Percentiles rank a stretch among this genome's conserved stretches.
These are phyloP conservation scores for Aspergillus heteromorphus DNA, from an alignment of 495 filamentous ascomycete genomes.

Conservation along the genomic window DNA sequence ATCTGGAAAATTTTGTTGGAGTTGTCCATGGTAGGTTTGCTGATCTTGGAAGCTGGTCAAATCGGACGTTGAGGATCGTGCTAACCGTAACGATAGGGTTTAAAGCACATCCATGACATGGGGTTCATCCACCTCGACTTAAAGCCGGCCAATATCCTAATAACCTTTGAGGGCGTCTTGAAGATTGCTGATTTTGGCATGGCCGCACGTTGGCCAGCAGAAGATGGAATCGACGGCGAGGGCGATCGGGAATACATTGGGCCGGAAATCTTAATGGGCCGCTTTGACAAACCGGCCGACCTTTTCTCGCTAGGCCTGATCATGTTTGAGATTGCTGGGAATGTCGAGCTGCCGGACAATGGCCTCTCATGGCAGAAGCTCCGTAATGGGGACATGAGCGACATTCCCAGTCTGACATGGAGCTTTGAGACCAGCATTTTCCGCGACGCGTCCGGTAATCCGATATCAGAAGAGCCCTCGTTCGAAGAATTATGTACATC, in stretches of 20 bases:
- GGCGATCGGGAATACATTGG: constrained; percentile 95
- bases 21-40: constrained; percentile 56
- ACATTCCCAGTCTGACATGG: constrained; percentile 76
- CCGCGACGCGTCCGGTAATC: constrained; percentile 71
- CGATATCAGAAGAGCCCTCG: constrained; percentile 43
- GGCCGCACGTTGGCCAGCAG: constrained; percentile 73
- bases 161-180: constrained; percentile 82
- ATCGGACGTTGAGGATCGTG: neutral
- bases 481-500: constrained; percentile 49
- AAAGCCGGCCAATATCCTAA: constrained; percentile 91
- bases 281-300: constrained; percentile 85
- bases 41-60: neutral
- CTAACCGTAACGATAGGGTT: constrained; percentile 55
- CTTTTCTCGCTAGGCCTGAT: constrained; percentile 91
- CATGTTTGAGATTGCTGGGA: constrained; percentile 88
- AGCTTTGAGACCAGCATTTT: constrained; percentile 64
- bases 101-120: constrained; percentile 80
- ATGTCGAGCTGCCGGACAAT: constrained; percentile 86
- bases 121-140: constrained; percentile 92
- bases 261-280: constrained; percentile 78
- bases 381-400: constrained; percentile 78
- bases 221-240: constrained; percentile 75
- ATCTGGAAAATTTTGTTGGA: constrained; percentile 98
- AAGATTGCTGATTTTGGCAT: constrained; percentile 97
- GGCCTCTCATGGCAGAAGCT: constrained; percentile 84